These are phyloP conservation scores for Striga asiatica DNA, from an alignment of 257 asterid genomes.

Conservation along the genomic window DNA sequence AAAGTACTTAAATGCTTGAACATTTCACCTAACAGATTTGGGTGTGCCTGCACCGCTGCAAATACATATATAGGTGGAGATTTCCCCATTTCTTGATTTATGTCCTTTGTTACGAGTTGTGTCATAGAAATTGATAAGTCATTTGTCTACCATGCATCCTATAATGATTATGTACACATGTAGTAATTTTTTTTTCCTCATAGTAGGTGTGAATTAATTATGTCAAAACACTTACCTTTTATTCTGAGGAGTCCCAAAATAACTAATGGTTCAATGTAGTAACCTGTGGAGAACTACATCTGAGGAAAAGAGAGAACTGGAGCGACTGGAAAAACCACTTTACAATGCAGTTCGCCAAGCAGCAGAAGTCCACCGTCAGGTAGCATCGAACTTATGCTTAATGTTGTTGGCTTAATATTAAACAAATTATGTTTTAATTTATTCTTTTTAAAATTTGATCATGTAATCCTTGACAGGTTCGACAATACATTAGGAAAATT, in stretches of 20 bases:
- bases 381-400: constrained; percentile 13
- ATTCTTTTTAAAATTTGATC: neutral
- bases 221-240: neutral
- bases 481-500: constrained; percentile 62
- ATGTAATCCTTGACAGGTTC: constrained; percentile 45
- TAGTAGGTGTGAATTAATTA: neutral
- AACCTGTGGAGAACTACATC: constrained; percentile 96
- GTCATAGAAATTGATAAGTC: neutral
- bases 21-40: neutral
- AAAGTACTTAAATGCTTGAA: too few relatives aligned
- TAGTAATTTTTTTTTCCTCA: neutral
- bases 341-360: constrained; percentile 94
- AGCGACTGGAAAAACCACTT: constrained; percentile 76
- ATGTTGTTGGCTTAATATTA: neutral
- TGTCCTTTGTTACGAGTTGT: neutral
- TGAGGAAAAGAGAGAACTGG: constrained; percentile 93
- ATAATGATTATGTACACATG: neutral
- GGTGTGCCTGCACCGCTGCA: too few relatives aligned
- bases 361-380: constrained; percentile 99
- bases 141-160: constrained; percentile 6
- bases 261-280: constrained; percentile 28
- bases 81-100: neutral
- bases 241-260: constrained; percentile 12
- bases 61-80: neutral
- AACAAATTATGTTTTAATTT: neutral